Conservation (phyloP, 495 filamentous ascomycete genomes). For the Tuber indicum region DNA sequence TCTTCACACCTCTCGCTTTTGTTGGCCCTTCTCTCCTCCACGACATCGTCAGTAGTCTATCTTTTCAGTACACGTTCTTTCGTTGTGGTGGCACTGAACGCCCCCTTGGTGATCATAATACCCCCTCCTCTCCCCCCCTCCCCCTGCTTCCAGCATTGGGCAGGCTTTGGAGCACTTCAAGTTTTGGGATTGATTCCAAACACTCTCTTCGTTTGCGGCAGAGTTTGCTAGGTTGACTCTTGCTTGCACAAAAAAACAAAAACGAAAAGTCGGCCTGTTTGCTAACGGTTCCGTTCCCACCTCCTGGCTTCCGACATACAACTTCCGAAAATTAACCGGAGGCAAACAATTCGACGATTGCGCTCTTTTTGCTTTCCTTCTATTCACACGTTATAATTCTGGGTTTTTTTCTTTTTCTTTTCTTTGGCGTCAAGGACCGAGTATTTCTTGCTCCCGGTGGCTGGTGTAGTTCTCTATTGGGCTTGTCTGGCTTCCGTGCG, state of each 20-base stretch:
- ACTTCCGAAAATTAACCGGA: background rate
- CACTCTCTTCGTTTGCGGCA: background rate
- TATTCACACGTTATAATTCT: background rate
- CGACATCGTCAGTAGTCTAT: background rate
- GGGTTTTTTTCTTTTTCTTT: background rate
- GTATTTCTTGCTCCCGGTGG: background rate
- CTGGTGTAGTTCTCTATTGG: background rate
- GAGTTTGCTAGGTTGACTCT: background rate
- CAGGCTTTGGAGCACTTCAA: background rate
- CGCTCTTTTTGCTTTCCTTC: constrained; percentile 3
- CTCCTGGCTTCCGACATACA: background rate
- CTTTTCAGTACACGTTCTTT: background rate
- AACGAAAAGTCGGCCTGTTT: background rate
- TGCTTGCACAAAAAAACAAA: background rate
- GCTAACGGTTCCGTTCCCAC: background rate
- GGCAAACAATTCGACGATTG: background rate
- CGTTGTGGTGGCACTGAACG: background rate
- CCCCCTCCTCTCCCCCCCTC: background rate
- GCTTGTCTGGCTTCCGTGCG: background rate
- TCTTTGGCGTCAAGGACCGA: background rate
- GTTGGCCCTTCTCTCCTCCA: background rate
- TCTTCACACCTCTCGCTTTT: background rate
- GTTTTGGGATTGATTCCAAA: background rate
- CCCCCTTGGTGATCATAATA: background rate
- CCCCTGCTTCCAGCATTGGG: background rate